Evolutionary conservation across 1,284 basidiomycete species (phyloP).

Genomic region (Ustilago curta): DNA sequence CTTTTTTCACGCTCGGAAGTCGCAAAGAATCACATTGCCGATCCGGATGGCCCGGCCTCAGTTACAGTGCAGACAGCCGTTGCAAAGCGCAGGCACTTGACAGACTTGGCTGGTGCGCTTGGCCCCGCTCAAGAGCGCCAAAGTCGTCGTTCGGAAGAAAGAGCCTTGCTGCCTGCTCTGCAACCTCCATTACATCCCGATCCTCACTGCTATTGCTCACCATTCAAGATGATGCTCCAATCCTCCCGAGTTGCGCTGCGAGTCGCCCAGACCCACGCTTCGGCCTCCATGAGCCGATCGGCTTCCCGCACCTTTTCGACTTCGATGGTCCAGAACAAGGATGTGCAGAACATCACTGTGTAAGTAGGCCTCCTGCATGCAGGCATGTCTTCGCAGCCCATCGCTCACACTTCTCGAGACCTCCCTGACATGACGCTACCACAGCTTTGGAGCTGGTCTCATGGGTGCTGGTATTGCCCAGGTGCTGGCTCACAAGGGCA

Average conservation of each 20-base stretch:
- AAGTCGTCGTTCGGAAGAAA: slow-evolving; percentile 1
- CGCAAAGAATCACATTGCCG: slow-evolving; percentile 7
- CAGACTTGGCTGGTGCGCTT: background rate
- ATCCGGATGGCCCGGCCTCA: slow-evolving; percentile 41
- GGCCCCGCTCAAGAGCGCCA: background rate
- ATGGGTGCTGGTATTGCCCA: slow-evolving; percentile 69
- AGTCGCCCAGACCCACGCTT: slow-evolving; percentile 14
- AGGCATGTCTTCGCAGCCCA: too few relatives aligned
- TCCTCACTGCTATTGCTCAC: background rate
- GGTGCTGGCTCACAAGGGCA: slow-evolving; percentile 67
- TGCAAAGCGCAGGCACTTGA: too few relatives aligned
- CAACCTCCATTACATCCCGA: background rate
- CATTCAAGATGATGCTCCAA: slow-evolving; percentile 37
- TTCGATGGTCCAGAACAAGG: slow-evolving; percentile 56
- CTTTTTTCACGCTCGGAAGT: slow-evolving; percentile 42
- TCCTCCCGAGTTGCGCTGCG: slow-evolving; percentile 32
- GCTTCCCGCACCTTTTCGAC: slow-evolving; percentile 55
- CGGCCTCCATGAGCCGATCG: slow-evolving; percentile 23
- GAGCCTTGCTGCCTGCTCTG: background rate
- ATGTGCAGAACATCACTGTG: slow-evolving; percentile 69
- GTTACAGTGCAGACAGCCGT: background rate
- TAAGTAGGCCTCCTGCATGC: slow-evolving; percentile 29
- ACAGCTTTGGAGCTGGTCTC: slow-evolving; percentile 67
- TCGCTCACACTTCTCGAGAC: background rate
- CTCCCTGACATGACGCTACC: background rate